Percentiles rank a stretch among this genome's conserved stretches.
These are phyloP conservation scores for Oropetium thomaeum DNA, from an alignment of 176 grass and related monocot species.

Conservation along the genomic window DNA sequence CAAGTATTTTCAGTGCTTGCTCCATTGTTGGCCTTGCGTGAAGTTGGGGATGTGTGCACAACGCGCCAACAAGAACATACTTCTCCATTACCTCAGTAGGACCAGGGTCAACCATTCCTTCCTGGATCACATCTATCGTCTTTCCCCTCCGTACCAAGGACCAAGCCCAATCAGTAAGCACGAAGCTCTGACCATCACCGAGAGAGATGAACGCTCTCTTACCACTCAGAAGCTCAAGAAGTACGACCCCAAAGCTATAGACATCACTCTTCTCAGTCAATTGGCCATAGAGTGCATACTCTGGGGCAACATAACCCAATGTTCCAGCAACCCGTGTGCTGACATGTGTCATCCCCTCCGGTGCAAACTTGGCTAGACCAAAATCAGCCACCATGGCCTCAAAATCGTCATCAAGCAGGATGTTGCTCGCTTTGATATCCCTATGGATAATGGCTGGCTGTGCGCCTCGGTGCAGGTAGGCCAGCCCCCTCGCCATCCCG, in stretches of 20 bases:
- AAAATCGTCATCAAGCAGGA: slow-evolving; percentile 76
- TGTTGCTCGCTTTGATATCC: slow-evolving; percentile 95
- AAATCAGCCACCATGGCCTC: slow-evolving; percentile 92
- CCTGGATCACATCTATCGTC: slow-evolving; percentile 70
- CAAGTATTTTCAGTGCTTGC: slow-evolving; percentile 83
- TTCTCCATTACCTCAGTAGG: slow-evolving; percentile 73
- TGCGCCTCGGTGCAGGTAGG: slow-evolving; percentile 61
- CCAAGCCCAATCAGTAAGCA: slow-evolving; percentile 91
- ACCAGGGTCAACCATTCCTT: slow-evolving; percentile 73
- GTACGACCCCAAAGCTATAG: slow-evolving; percentile 79
- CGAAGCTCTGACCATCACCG: slow-evolving; percentile 69
- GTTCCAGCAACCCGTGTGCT: slow-evolving; percentile 90
- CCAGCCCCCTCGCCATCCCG: slow-evolving; percentile 70
- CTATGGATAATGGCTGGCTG: slow-evolving; percentile 91
- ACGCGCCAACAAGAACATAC: slow-evolving; percentile 65
- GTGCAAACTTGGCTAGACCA: slow-evolving; percentile 86
- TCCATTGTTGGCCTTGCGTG: slow-evolving; percentile 93
- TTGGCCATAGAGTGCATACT: slow-evolving; percentile 88
- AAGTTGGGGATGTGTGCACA: slow-evolving; percentile 85
- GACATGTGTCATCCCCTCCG: slow-evolving; percentile 90
- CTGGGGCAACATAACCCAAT: slow-evolving; percentile 82
- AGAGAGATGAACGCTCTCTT: slow-evolving; percentile 76
- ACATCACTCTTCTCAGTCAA: slow-evolving; percentile 97
- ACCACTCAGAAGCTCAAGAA: slow-evolving; percentile 90
- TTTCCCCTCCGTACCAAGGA: slow-evolving; percentile 58